Evolutionary conservation across 2,329 filamentous ascomycete species (phyloP).

Genomic region (Albophoma yamanashiensis): DNA sequence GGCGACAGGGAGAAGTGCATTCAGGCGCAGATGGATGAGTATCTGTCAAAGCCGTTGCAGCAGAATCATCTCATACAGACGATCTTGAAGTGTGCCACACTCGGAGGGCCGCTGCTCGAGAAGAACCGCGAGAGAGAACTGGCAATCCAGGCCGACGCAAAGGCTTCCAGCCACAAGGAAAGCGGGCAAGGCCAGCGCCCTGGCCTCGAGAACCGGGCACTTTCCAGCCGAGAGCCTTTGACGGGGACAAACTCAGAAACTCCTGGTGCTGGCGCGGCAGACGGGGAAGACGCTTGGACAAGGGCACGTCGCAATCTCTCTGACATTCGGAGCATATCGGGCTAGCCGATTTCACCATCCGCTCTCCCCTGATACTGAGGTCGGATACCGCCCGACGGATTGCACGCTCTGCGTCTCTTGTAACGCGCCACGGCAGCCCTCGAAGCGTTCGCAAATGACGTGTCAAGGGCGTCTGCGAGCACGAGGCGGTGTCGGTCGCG

Average conservation of each 20-base stretch:
- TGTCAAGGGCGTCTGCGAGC: not conserved
- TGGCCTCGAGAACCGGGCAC: slow-evolving; percentile 46
- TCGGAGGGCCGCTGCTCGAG: slow-evolving; percentile 73
- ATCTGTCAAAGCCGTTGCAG: slow-evolving; percentile 90
- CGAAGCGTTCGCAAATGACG: not conserved
- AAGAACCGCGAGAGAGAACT: slow-evolving; percentile 56
- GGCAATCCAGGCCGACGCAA: slow-evolving; percentile 38
- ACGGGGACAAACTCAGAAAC: slow-evolving; percentile 46
- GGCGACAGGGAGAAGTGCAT: slow-evolving; percentile 97
- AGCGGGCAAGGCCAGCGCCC: slow-evolving; percentile 26
- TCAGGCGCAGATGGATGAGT: slow-evolving; percentile 98
- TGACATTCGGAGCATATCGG: slow-evolving; percentile 26
- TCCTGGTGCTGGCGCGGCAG: slow-evolving; percentile 43
- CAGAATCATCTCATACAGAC: slow-evolving; percentile 97
- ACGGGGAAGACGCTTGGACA: slow-evolving; percentile 33
- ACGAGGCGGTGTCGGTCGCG: not conserved
- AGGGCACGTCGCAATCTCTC: slow-evolving; percentile 36
- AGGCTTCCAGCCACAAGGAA: slow-evolving; percentile 29
- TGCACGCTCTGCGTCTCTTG: not conserved
- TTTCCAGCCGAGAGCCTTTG: slow-evolving; percentile 57
- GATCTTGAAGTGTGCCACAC: slow-evolving; percentile 90
- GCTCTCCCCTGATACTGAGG: slow-evolving; percentile 17
- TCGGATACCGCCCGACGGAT: slow-evolving; percentile 12
- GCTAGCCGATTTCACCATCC: slow-evolving; percentile 13
- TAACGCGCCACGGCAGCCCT: not conserved